Evolutionary conservation across 371 early-diverging fungal species (phyloP).

Genomic region (Zancudomyces culisetae): DNA sequence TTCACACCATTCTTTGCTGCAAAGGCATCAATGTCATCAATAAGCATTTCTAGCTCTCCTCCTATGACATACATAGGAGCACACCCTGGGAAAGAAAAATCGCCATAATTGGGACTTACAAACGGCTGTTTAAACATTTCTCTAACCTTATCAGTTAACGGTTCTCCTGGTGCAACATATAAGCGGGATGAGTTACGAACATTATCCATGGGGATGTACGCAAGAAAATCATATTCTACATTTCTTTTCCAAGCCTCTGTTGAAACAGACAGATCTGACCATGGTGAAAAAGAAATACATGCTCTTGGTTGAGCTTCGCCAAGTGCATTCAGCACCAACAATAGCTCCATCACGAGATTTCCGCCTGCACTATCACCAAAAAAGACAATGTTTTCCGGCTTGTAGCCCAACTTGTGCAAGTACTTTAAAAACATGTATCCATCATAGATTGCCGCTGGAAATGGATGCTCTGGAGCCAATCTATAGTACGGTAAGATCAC

Average conservation of each 20-base stretch:
- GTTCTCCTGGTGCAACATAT: constrained; percentile 8
- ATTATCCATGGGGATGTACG: not conserved
- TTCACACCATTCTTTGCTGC: constrained; percentile 4
- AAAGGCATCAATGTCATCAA: constrained; percentile 28
- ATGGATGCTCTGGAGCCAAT: constrained; percentile 14
- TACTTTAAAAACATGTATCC: constrained; percentile 10
- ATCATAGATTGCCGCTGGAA: constrained; percentile 20
- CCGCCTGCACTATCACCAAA: constrained; percentile 21
- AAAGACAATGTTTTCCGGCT: constrained; percentile 10
- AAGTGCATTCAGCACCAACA: not conserved
- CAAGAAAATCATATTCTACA: constrained; percentile 4
- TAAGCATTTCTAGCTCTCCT: constrained; percentile 24
- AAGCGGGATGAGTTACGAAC: constrained; percentile 5
- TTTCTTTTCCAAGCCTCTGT: constrained; percentile 7
- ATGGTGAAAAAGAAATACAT: constrained; percentile 7
- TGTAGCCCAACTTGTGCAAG: constrained; percentile 6
- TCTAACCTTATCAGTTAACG: not conserved
- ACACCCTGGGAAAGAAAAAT: not conserved
- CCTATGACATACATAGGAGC: constrained; percentile 13
- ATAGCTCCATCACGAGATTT: constrained; percentile 6
- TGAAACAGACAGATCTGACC: constrained; percentile 7
- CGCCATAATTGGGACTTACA: constrained; percentile 6
- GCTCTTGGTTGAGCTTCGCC: constrained; percentile 1
- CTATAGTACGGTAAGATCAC: constrained; percentile 13
- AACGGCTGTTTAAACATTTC: constrained; percentile 10